Percentiles rank a stretch among this genome's conserved stretches.
phyloP scores from a whole-genome alignment of 768 basidiomycete species.

The Serendipita sp. region DNA sequence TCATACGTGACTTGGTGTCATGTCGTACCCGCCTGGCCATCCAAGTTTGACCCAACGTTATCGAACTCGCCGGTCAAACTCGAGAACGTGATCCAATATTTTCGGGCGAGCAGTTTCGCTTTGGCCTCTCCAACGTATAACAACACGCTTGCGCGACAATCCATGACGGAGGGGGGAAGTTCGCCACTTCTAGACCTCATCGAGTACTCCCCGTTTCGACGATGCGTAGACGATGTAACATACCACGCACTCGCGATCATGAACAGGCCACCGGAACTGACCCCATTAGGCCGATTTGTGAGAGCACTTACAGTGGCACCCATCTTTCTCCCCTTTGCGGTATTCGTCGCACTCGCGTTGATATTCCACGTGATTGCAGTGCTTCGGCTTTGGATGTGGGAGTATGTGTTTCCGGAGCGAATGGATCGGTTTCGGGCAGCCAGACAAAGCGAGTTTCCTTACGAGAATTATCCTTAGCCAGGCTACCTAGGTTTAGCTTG shows the following conservation, averaged over 20 bases:
- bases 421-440: background rate
- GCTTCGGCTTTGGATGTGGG: background rate
- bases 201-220: background rate
- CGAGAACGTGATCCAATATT: constrained; percentile 9
- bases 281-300: background rate
- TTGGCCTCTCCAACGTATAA: constrained; percentile 9
- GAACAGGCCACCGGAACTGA: background rate
- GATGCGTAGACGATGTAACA: background rate
- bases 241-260: background rate
- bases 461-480: background rate
- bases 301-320: background rate
- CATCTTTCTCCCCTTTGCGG: background rate
- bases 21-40: background rate
- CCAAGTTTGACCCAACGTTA: background rate
- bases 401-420: background rate
- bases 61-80: background rate
- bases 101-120: constrained; percentile 8
- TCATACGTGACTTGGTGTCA: background rate
- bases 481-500: too few species aligned
- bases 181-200: background rate
- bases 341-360: too few species aligned
- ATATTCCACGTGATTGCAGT: background rate
- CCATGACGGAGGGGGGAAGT: background rate
- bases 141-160: background rate
- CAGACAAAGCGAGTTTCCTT: background rate